Evolutionary conservation across 2,329 filamentous ascomycete species (phyloP), one percentile per base, ranked within the genome.

Genomic region (Fusarium tanahbumbuense): DNA sequence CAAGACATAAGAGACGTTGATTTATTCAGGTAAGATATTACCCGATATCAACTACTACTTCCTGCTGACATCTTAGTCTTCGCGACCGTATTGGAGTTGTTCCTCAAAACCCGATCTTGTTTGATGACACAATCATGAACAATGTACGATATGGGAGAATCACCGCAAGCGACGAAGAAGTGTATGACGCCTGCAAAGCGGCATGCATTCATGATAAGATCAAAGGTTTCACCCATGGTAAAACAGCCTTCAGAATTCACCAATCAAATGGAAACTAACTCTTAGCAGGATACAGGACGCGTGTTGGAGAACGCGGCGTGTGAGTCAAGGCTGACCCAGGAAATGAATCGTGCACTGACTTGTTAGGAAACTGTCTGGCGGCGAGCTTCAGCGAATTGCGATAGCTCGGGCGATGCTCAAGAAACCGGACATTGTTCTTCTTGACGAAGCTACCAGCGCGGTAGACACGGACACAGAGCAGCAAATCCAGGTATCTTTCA

Each of bases 391-490:
- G 73, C 86, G 89, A 48, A 85, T 91, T 28, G 89, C 89, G 8
- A 91, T 91, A 75, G 89, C 89, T 10, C 87, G 92, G 27, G 91
- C 92, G 2, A 86, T 95, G 49, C 82, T 94, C 69, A 92, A 93
- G 78, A 86, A 87, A 62, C 92, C 92, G 0, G 89, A 92, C 59
- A 89, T 94, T 64, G 88, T 95, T 12, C 85, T 95, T 41, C 85
- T 95, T 1, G 92, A 95, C 70, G 92, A 94, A 78, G 90, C 92
- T 2, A 94, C 93, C 6, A 93, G 91, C 40, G 90, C 92, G 9
- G 89, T 95, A 61, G 89, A 93, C 65, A 90, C 90, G 0, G 87
- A 90, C 34, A 91, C 89, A 3, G 89, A 92, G 77, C 87, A 88
- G 58, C 87, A 88, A 70, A 91, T 91, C 47, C 89, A 91, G 71